Evolutionary conservation across 73 alveolate genomes (phyloP), one percentile per base, ranked within the genome.

Genomic region (Stentor roeselii): DNA sequence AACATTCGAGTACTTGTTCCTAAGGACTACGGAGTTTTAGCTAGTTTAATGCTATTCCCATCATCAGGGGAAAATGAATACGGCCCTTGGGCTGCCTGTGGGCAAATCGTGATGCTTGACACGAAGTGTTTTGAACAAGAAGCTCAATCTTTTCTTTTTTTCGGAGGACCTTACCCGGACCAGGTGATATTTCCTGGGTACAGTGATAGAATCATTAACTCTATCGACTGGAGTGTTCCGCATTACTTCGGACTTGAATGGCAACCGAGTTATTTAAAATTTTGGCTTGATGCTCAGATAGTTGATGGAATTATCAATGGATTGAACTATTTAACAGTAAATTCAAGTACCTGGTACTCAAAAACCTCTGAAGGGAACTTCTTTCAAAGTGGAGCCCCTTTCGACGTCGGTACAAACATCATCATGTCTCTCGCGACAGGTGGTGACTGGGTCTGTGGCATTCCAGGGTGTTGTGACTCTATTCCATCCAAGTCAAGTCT

Each of bases 61-160:
- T 21, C 34, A n/a, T 6, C 15, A 21, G 74, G 82, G 21, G 38
- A 76, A 35, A 21, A 32, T 39, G 3, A 21, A 37, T 76, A 76
- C 39, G 84, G 84, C 6, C 36, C 60, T 35, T 76, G 84, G 84
- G 84, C 84, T n/a, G 84, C 84, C 6, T 76, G 84, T 76, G 84
- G 84, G 21, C 82, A 76, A 76, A 76, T 76, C 39, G 84, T 36
- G 32, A 76, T 76, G 6, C 32, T 76, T 78, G 84, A 76, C 36
- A 76, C 84, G 14, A 41, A 36, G 32, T 76, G 84, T 76, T 30
- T 40, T 30, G 34, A 67, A 15, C 32, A 30, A 14, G n/a, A 15
- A 76, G 84, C 60, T 14, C 39, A 76, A 36, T 37, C 84, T 37
- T 36, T 67, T 76, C 34, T 76, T 36, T 67, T 36, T 41, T 76